Conservation (phyloP, 169 alveolate species). For the Neospora caninum region DNA sequence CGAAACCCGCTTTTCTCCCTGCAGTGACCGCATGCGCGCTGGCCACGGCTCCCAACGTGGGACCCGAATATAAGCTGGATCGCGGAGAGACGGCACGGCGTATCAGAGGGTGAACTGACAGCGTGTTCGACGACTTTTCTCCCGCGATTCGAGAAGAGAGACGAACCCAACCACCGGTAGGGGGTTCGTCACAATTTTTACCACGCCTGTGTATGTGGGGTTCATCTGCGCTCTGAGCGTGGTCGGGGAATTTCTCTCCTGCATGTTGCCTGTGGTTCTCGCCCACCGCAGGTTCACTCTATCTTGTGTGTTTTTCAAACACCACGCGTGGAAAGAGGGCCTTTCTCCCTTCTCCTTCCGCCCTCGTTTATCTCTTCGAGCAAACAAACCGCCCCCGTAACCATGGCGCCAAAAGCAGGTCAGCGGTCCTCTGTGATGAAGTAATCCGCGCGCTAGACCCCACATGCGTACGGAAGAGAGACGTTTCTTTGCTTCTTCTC, state of each 20-base stretch:
- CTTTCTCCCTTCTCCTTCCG: slow-evolving; percentile 2
- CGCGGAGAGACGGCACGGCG: too few species aligned
- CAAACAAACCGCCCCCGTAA: not conserved
- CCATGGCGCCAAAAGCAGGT: slow-evolving; percentile 3
- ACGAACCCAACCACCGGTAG: too few species aligned
- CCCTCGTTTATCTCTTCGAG: not conserved
- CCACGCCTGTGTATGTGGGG: not conserved
- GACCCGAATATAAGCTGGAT: too few species aligned
- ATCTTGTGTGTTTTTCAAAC: not conserved
- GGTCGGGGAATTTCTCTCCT: not conserved
- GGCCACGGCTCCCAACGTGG: too few species aligned
- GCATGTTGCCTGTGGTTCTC: not conserved
- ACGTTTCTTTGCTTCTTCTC: not conserved
- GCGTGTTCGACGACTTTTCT: too few species aligned
- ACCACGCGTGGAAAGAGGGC: not conserved
- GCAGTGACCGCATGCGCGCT: too few species aligned
- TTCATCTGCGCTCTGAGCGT: not conserved
- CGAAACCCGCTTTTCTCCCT: too few species aligned
- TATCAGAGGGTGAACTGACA: too few species aligned
- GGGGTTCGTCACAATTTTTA: too few species aligned
- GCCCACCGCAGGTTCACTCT: not conserved
- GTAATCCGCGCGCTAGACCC: not conserved
- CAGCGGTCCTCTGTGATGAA: not conserved
- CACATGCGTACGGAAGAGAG: not conserved
- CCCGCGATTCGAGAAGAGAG: too few species aligned